Base-by-base conservation (phyloP, 129 eudicot species). In the Kitagawia praeruptora region DNA sequence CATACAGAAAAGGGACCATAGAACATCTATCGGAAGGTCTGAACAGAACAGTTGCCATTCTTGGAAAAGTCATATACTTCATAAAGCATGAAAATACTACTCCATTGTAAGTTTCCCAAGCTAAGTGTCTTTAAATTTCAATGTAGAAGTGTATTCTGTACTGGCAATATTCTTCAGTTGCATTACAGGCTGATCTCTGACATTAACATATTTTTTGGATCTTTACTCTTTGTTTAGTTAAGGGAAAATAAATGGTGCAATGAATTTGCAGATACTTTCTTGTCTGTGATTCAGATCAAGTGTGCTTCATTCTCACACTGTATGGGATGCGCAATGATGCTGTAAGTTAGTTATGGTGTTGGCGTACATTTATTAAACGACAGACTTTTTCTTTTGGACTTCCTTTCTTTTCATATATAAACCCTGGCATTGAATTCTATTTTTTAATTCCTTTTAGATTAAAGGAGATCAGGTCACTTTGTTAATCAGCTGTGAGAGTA, bases 391-490 rank as follows among this genome's bases (percentile, higher is more conserved):
- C 70, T 6, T 27, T n/a, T 37, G 19, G 77, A n/a, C 8, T 79
- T 49, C 42, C 34, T 25, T 54, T 53, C 12, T 53, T 73, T 19
- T 69, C 53, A 0, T 66, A 77, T 56, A 54, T 39, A 7, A 54
- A 34, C 19, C 38, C 48, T 21, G 21, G 37, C 37, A 56, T 58
- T 4, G 15, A 45, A 5, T 53, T 10, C 41, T 27, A 2, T 53
- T 10, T 54, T 27, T 21, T 31, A n/a, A 12, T 63, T 45, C 70
- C 61, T 51, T 66, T 44, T 87, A 92, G 97, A 90, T 95, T 75
- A 92, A 86, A 87, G 97, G 96, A 47, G 99, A 92, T 84, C 91
- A 90, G 64, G 71, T 92, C 78, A 89, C 91, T 1, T 79, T 95
- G 31, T 61, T 92, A n/a, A n/a, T n/a, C n/a, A n/a, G n/a, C n/a